Base-by-base conservation (phyloP, 108 stramenopile genomes). In the Nitzschia palea region DNA sequence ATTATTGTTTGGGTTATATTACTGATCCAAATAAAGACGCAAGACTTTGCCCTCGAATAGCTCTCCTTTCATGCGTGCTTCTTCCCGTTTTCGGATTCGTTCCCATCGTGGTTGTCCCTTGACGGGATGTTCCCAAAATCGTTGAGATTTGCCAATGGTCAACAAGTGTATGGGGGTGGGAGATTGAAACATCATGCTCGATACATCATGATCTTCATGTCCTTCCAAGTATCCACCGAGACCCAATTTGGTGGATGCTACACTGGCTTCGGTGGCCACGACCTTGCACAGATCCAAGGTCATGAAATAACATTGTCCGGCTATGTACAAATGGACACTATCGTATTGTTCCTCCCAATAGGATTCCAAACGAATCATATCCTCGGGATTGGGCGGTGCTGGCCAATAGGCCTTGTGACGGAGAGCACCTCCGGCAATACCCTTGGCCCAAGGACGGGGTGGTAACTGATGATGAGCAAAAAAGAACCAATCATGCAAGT, bases 121-220 rank as follows among this genome's bases (percentile, higher is more conserved):
- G 35, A 82, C 75, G 20, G 80, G 80, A 52, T 82, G 80, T 55
- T 82, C 80, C 80, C 80, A 82, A 66, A 82, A 82, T 14, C 75
- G 71, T 53, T 82, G 72, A 15, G 60, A 48, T 28, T 70, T 69
- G 1, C 58, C 62, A 48, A 82, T 65, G 12, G 69, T 53, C n/a
- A 80, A 54, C 25, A 72, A 20, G 9, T 57, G 36, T 3, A 74
- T 68, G 4, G 69, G 71, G 17, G 3, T 34, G 15, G 25, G 43
- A 42, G 29, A 43, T 22, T 70, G 69, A 57, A 70, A 75, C 2
- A 53, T 67, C 76, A 82, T 82, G 52, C 76, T 65, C 33, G 76
- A 68, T 33, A 82, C 61, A 47, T 82, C 80, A 55, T 82, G 80
- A 66, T 82, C 80, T 66, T 82, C 80, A 50, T 77, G 71, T 3